Conservation (phyloP, 139 green algal species). For the Picochlorum costavermella region DNA sequence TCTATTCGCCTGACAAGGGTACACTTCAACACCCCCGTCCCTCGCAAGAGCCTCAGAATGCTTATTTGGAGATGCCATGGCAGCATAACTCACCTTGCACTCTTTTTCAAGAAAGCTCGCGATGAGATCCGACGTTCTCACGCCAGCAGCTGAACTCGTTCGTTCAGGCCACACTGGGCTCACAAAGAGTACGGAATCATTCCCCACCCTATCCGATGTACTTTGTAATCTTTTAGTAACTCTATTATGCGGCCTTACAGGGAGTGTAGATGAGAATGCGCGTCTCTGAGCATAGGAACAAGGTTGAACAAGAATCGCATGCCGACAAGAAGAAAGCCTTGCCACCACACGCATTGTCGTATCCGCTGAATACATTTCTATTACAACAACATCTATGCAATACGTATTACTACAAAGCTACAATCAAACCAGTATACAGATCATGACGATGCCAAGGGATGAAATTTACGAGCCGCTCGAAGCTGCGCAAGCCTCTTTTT, state of each 20-base stretch:
- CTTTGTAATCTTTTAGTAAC: too few relatives aligned
- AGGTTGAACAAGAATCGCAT: too few relatives aligned
- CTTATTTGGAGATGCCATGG: conserved; percentile 8
- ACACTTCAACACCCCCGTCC: background rate
- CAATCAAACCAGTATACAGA: too few relatives aligned
- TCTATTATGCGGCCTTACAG: too few relatives aligned
- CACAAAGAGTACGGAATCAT: conserved; percentile 21
- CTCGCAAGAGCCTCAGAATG: conserved; percentile 10
- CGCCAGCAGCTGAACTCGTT: conserved; percentile 14
- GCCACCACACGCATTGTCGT: too few relatives aligned
- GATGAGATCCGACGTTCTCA: conserved; percentile 24
- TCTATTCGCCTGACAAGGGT: conserved; percentile 21
- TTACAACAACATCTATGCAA: too few relatives aligned
- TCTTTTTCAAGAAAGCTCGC: background rate
- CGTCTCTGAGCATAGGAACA: too few relatives aligned
- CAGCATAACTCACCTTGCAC: conserved; percentile 1
- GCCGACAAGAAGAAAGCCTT: too few relatives aligned
- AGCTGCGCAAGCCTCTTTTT: conserved; percentile 50
- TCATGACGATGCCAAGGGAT: conserved; percentile 28
- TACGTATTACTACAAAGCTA: too few relatives aligned
- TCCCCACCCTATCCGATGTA: background rate
- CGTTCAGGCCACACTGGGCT: conserved; percentile 29
- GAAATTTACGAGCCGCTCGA: conserved; percentile 48
- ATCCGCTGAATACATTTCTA: too few relatives aligned
- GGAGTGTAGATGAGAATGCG: too few relatives aligned